These are phyloP conservation scores for Cymbidium sinense DNA, from an alignment of 106 monocot species.

Conservation along the genomic window DNA sequence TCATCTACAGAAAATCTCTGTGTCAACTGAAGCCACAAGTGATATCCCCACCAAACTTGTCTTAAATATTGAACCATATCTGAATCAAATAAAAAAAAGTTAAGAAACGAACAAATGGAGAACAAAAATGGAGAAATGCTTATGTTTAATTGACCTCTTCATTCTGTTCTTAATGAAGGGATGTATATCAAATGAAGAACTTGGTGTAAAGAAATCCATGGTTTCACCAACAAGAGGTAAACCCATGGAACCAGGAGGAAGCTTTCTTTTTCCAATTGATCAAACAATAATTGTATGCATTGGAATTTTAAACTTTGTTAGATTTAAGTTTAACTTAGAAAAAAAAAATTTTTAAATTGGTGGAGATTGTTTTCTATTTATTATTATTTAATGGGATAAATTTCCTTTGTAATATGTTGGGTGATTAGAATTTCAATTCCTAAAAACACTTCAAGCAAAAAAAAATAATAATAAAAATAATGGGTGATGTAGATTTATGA, in stretches of 20 bases:
- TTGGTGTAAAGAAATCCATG: conserved; percentile 31
- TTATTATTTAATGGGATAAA: no score
- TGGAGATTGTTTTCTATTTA: no score
- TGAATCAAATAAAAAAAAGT: not conserved
- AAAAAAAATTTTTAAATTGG: no score
- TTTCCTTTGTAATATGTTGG: no score
- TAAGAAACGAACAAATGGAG: not conserved
- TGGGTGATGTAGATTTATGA: no score
- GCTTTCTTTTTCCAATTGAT: conserved; percentile 1
- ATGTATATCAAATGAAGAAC: conserved; percentile 23
- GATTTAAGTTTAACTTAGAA: no score
- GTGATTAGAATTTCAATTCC: no score
- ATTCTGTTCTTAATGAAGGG: conserved; percentile 36
- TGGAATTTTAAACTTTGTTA: no score
- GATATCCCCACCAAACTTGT: conserved; percentile 46
- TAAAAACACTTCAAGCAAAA: no score
- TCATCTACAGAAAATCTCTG: conserved; percentile 33
- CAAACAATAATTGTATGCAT: no score
- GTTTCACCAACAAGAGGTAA: conserved; percentile 34
- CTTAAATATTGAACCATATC: conserved; percentile 41
- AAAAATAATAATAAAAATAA: no score
- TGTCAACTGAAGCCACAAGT: conserved; percentile 36
- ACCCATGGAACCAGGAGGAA: conserved; percentile 45
- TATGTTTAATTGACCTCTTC: conserved; percentile 15
- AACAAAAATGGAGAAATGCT: not conserved